Percentiles rank a stretch among this genome's conserved stretches.
Conservation (phyloP, 495 filamentous ascomycete species). For the Aspergillus olivimuriae region DNA sequence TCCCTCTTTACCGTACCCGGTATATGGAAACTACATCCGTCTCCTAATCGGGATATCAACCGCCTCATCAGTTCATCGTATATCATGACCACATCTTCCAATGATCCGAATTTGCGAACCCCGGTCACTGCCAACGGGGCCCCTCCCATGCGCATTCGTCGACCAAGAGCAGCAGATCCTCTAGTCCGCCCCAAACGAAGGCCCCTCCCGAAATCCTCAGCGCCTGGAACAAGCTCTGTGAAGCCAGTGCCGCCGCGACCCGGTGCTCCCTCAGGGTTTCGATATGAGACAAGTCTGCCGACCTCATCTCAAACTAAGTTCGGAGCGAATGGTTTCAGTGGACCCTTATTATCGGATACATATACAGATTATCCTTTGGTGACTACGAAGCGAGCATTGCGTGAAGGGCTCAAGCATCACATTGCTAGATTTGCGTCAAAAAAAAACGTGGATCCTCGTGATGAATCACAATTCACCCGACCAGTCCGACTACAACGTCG, state of each 20-base stretch:
- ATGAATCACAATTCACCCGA: conserved; percentile 76
- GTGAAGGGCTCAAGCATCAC: conserved; percentile 79
- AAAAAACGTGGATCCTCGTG: conserved; percentile 59
- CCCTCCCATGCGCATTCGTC: conserved; percentile 35
- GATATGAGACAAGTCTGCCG: conserved; percentile 12
- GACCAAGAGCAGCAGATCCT: conserved; percentile 56
- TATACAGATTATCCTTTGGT: conserved; percentile 66
- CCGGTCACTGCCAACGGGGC: conserved; percentile 29
- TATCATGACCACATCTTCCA: conserved; percentile 33
- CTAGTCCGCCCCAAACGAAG: conserved; percentile 59
- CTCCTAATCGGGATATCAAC: neutral
- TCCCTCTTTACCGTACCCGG: too few species aligned
- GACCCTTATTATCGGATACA: conserved; percentile 41
- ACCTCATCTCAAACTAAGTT: conserved; percentile 28
- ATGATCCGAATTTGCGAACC: conserved; percentile 23
- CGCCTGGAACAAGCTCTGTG: conserved; percentile 11
- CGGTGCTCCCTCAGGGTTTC: conserved; percentile 5
- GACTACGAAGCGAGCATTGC: conserved; percentile 70
- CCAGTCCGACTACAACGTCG: conserved; percentile 85
- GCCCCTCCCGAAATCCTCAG: conserved; percentile 23
- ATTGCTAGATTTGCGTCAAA: conserved; percentile 69
- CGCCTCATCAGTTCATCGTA: neutral
- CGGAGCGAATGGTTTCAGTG: conserved; percentile 54
- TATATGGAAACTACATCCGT: neutral
- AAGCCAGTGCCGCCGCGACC: conserved; percentile 25